Base-by-base conservation (phyloP, 306 rosid species). In the Parietaria judaica region DNA sequence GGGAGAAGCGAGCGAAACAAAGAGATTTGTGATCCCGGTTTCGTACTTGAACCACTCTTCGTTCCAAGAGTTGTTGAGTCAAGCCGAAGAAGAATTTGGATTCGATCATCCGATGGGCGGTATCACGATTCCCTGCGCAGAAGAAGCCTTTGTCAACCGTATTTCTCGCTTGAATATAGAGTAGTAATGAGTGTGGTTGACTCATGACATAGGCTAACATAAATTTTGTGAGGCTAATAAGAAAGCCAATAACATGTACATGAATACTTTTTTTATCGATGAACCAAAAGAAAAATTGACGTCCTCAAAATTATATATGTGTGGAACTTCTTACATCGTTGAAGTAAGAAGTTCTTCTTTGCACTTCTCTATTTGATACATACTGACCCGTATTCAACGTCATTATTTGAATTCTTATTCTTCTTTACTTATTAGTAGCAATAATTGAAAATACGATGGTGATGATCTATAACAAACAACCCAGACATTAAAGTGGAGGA, bases 101-200 rank as follows among this genome's bases (percentile, higher is more conserved):
- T 64, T 51, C 11, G 56, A 44, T 36, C 74, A 68, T 64, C 74
- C 78, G 11, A 74, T 51, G 70, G 66, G 74, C 1, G 74, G 57
- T 53, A 58, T 74, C 14, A 74, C 76, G 3, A 65, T 75, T 56
- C 72, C 72, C n/a, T 75, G 72, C 66, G 57, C 14, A 5, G 72
- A 66, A 39, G 63, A 66, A 8, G 51, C 36, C 46, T 62, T 66
- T 55, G 5, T 56, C 14, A 15, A 61, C 53, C 65, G 51, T 15
- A 41, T 50, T 67, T 67, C 73, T 61, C 15, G 62, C 61, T 57
- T 15, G 47, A 61, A 57, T 58, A 41, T 31, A 5, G 6, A 41
- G 45, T 41, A 13, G 0, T 36, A 61, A 56, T 36, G 65, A 50
- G 64, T 10, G 1, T 41, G 39, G 23, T 7, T 8, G 9, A 23